Conservation (phyloP, 2,329 filamentous ascomycete genomes). For the Metarhizium robertsii region DNA sequence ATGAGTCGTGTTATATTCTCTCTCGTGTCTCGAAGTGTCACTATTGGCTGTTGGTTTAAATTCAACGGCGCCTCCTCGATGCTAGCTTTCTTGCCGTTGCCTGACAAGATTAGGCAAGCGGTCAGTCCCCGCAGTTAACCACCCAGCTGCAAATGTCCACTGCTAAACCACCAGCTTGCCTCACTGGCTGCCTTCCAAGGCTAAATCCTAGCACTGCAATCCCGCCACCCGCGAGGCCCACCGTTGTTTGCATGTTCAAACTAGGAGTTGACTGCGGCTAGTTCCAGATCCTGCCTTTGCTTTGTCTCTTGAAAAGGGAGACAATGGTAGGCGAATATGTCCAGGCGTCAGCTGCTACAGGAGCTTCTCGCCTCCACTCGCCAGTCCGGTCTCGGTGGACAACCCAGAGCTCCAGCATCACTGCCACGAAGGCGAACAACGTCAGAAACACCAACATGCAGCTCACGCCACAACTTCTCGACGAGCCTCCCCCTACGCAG, state of each 20-base stretch:
- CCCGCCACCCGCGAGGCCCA: too few species aligned
- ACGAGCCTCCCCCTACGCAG: conserved; percentile 30
- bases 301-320: neutral
- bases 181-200: too few species aligned
- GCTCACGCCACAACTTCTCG: conserved; percentile 35
- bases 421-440: neutral
- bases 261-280: too few species aligned
- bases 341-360: conserved; percentile 2
- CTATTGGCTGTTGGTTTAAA: too few species aligned
- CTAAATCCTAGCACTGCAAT: too few species aligned
- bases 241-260: too few species aligned
- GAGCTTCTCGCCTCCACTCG: conserved; percentile 1
- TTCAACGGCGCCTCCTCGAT: too few species aligned
- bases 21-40: too few species aligned
- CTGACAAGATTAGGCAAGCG: neutral
- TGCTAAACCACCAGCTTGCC: too few species aligned
- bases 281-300: neutral
- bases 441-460: neutral
- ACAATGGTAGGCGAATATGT: conserved; percentile 12
- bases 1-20: too few species aligned
- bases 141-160: neutral
- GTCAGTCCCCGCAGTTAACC: neutral
- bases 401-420: neutral
- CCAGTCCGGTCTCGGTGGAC: neutral
- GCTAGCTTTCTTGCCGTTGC: too few species aligned